Evolutionary conservation across 352 stramenopile genomes (phyloP).

Genomic region (Globisporangium emineosum): DNA sequence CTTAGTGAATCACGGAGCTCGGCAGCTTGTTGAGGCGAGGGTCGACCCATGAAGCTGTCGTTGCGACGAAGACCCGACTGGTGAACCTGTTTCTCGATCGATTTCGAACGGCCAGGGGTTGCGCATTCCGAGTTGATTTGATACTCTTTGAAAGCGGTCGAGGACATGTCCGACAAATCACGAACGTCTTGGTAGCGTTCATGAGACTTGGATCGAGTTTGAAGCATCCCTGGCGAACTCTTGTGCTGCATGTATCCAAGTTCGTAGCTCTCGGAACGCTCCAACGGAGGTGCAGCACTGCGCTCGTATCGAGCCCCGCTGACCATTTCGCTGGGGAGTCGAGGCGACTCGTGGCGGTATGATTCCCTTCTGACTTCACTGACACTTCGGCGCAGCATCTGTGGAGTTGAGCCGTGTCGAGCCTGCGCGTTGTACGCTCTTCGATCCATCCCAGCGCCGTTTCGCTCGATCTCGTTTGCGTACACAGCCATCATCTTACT

Average conservation of each 20-base stretch:
- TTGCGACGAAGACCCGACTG: slow-evolving; percentile 9
- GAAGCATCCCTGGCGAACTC: slow-evolving; percentile 8
- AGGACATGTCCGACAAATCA: slow-evolving; percentile 62
- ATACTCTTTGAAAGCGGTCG: slow-evolving; percentile 58
- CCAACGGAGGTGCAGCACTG: not conserved
- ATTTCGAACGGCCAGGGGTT: slow-evolving; percentile 15
- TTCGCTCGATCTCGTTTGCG: slow-evolving; percentile 61
- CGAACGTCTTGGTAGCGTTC: slow-evolving; percentile 32
- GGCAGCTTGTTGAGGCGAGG: slow-evolving; percentile 15
- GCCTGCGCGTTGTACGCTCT: not conserved
- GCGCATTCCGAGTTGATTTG: slow-evolving; percentile 35
- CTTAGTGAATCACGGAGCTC: slow-evolving; percentile 9
- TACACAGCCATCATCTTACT: slow-evolving; percentile 81
- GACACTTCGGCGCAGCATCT: slow-evolving; percentile 11
- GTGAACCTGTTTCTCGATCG: not conserved
- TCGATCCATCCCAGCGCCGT: slow-evolving; percentile 16
- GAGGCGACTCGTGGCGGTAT: not conserved
- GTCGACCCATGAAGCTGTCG: slow-evolving; percentile 19
- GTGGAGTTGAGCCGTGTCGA: not conserved
- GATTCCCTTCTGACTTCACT: slow-evolving; percentile 6
- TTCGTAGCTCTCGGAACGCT: slow-evolving; percentile 2
- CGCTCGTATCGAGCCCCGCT: not conserved
- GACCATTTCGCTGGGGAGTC: not conserved
- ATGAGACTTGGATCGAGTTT: slow-evolving; percentile 9
- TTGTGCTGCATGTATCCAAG: slow-evolving; percentile 13